Conservation (phyloP, 805 yeast species). For the Spencermartinsiella europaea region DNA sequence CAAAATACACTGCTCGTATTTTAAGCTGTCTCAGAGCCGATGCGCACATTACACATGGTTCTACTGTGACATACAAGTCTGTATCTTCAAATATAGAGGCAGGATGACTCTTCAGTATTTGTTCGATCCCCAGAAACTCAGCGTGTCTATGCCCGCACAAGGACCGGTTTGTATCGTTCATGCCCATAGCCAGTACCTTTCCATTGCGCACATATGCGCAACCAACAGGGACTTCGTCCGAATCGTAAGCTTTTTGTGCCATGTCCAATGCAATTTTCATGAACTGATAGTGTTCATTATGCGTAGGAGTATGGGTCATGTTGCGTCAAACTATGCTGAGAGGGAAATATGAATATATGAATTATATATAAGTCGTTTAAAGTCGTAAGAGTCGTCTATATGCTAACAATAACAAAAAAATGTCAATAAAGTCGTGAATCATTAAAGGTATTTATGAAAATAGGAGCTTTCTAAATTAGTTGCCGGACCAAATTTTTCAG, state of each 20-base stretch:
- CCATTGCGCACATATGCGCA: slow-evolving; percentile 59
- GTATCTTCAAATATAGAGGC: slow-evolving; percentile 43
- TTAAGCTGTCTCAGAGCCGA: slow-evolving; percentile 79
- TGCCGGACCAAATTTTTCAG: too few species aligned
- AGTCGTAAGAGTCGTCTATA: too few species aligned
- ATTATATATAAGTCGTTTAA: too few species aligned
- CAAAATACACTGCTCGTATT: slow-evolving; percentile 70
- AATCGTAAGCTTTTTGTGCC: slow-evolving; percentile 59
- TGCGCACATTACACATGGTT: slow-evolving; percentile 98
- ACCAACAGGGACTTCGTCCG: slow-evolving; percentile 82
- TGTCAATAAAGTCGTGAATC: too few species aligned
- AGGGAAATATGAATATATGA: too few species aligned
- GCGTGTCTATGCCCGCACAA: slow-evolving; percentile 90
- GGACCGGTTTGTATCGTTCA: slow-evolving; percentile 81
- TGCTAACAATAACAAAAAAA: too few species aligned
- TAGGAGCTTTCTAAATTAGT: too few species aligned
- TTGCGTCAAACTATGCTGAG: too few species aligned
- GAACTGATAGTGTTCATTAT: slow-evolving; percentile 21
- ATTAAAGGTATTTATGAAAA: too few species aligned
- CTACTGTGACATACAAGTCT: slow-evolving; percentile 87
- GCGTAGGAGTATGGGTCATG: background rate
- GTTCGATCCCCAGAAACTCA: slow-evolving; percentile 75
- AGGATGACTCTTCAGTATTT: slow-evolving; percentile 37
- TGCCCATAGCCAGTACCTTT: slow-evolving; percentile 64
- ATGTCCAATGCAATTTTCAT: slow-evolving; percentile 35